phyloP scores from a whole-genome alignment of 179 eudicot genomes.

The Silene vulgaris region DNA sequence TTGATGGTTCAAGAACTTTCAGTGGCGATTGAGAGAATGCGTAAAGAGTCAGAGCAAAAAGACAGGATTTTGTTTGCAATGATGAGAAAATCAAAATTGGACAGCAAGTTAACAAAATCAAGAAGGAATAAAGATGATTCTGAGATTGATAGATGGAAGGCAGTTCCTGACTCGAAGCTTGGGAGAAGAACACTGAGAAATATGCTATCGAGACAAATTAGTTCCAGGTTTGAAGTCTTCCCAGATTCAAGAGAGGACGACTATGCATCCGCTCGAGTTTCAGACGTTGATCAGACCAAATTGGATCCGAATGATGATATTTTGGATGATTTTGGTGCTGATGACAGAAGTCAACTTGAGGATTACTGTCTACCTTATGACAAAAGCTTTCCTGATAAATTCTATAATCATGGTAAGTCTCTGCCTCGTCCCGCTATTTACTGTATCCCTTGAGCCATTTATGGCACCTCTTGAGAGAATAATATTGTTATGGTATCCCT shows the following conservation, averaged over 20 bases:
- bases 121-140: constrained; percentile 51
- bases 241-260: constrained; percentile 28
- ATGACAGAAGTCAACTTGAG: too few relatives aligned
- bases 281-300: constrained; percentile 22
- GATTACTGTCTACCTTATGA: too few relatives aligned
- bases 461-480: too few relatives aligned
- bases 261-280: constrained; percentile 21
- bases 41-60: constrained; percentile 65
- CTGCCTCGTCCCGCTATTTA: background rate
- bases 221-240: constrained; percentile 37
- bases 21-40: constrained; percentile 50
- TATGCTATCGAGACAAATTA: constrained; percentile 50
- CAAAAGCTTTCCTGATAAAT: constrained; percentile 25
- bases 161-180: constrained; percentile 40
- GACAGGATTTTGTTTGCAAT: constrained; percentile 71
- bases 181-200: constrained; percentile 55
- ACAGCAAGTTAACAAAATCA: constrained; percentile 48
- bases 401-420: constrained; percentile 44
- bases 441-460: too few relatives aligned
- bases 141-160: constrained; percentile 44
- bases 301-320: too few relatives aligned
- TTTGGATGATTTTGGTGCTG: too few relatives aligned
- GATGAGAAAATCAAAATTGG: constrained; percentile 68
- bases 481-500: too few relatives aligned
- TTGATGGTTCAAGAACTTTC: constrained; percentile 58